Evolutionary conservation across 164 flowering plant genomes (phyloP), one percentile per base, ranked within the genome.

Genomic region (Tinospora cordifolia): DNA sequence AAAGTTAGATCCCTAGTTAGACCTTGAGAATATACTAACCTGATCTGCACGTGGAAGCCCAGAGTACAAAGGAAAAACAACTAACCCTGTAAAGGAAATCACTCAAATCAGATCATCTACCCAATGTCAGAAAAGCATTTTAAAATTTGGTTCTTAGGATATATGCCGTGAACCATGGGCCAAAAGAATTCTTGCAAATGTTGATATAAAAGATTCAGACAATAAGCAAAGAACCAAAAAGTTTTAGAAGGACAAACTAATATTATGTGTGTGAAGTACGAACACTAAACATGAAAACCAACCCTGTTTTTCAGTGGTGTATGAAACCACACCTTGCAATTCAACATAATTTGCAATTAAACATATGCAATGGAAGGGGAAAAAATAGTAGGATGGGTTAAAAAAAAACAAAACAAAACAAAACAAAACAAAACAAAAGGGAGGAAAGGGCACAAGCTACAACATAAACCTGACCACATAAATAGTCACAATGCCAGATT

Each of bases 41-140:
- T 92, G 98, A 26, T 95, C 97, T 36, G 86, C 83, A 70, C 97
- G 96, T 72, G 97, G 64, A 67, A 95, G 96, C 66, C 98, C 99
- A 0, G 98, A 88, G 75, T 91, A 92, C 77, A 95, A 69, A 51
- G 98, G 98, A 82, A 95, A 69, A 66, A 86, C 76, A 67, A 85
- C 66, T 80, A 95, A 79, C 69, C 89, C 99, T 92, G 86, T 69
- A 78, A 76, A 67, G 40, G 34, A 71, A 71, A 51, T 15, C n/a
- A n/a, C n/a, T n/a, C n/a, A 66, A 62, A 69, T n/a, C n/a, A 39
- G 64, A 65, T 51, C 19, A 51, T 51, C 59, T 8, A 15, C 21
- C 59, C 7, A 51, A 8, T 41, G 46, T 11, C 9, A 41, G 46
- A 30, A 30, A 41, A 11, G 46, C 46, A 41, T 41, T 41, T 41